Conservation (phyloP, 306 rosid species). For the Carpinus fangiana region DNA sequence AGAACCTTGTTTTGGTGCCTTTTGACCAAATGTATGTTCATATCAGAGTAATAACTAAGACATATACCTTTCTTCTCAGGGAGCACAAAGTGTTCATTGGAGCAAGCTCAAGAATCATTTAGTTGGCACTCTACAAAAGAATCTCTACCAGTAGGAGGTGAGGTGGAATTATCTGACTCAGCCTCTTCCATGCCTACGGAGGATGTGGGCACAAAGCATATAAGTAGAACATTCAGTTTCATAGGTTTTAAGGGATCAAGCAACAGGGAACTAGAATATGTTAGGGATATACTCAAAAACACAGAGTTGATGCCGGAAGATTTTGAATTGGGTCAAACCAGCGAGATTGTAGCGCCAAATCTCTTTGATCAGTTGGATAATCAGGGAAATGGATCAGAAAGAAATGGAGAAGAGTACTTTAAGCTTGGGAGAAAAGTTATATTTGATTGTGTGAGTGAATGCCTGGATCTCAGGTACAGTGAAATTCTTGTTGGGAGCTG, state of each 20-base stretch:
- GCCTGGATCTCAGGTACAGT: conserved; percentile 47
- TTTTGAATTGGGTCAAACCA: conserved; percentile 41
- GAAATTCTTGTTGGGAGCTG: conserved; percentile 49
- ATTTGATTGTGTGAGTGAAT: conserved; percentile 60
- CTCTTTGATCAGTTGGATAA: conserved; percentile 59
- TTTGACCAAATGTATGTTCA: conserved; percentile 9
- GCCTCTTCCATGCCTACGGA: conserved; percentile 31
- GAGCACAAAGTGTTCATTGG: conserved; percentile 41
- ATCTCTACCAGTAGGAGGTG: conserved; percentile 34
- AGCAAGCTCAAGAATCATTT: conserved; percentile 46
- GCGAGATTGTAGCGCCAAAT: conserved; percentile 47
- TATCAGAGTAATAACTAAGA: conserved; percentile 10
- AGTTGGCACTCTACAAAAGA: conserved; percentile 38
- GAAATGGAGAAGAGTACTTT: conserved; percentile 36
- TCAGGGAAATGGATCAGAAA: conserved; percentile 31
- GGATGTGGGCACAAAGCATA: conserved; percentile 31
- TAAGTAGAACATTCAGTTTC: conserved; percentile 23
- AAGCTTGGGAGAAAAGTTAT: conserved; percentile 56
- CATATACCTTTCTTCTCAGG: conserved; percentile 48
- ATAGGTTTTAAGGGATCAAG: conserved; percentile 38
- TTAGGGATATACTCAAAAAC: conserved; percentile 51
- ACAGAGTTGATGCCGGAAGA: conserved; percentile 55
- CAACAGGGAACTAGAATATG: conserved; percentile 62
- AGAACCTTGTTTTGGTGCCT: conserved; percentile 20
- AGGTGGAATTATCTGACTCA: conserved; percentile 36